A percentile compares a stretch with the other conserved stretches of the same genome.
Evolutionary conservation across 768 basidiomycete species (phyloP).

Genomic region (Grammothele lineata): DNA sequence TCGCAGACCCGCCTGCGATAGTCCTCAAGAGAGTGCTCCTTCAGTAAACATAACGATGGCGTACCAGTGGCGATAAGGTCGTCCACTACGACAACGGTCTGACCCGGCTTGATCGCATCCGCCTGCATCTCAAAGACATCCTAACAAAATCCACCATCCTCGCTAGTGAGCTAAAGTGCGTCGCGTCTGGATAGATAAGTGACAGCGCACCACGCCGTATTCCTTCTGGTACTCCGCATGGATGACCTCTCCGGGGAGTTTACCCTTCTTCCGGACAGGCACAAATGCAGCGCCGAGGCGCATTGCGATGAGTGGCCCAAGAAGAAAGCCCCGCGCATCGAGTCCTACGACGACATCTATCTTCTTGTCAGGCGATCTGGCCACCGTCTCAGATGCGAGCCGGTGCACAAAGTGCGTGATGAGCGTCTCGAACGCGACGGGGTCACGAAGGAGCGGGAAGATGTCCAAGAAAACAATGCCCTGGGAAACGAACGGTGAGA

Average conservation of each 20-base stretch:
- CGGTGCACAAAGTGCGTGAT: conserved; percentile 87
- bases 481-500: too few relatives aligned
- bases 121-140: conserved; percentile 96
- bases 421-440: conserved; percentile 83
- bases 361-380: conserved; percentile 53
- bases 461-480: conserved; percentile 93
- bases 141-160: conserved; percentile 32
- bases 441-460: conserved; percentile 87
- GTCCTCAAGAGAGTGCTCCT: too few relatives aligned
- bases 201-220: conserved; percentile 69
- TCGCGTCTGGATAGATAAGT: too few relatives aligned
- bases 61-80: conserved; percentile 94
- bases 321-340: conserved; percentile 92
- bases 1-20: conserved; percentile 82
- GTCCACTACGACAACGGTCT: conserved; percentile 85
- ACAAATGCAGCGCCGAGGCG: conserved; percentile 93
- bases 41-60: conserved; percentile 16
- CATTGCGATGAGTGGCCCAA: conserved; percentile 90
- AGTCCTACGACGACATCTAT: conserved; percentile 93
- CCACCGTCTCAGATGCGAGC: conserved; percentile 74
- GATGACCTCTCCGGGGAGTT: conserved; percentile 85
- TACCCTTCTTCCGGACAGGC: conserved; percentile 90
- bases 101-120: conserved; percentile 76
- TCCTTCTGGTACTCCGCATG: conserved; percentile 84
- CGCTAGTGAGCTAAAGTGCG: background rate